Percentiles rank a stretch among this genome's conserved stretches.
phyloP scores from a whole-genome alignment of 2,329 filamentous ascomycete genomes.

The Colletotrichum truncatum region DNA sequence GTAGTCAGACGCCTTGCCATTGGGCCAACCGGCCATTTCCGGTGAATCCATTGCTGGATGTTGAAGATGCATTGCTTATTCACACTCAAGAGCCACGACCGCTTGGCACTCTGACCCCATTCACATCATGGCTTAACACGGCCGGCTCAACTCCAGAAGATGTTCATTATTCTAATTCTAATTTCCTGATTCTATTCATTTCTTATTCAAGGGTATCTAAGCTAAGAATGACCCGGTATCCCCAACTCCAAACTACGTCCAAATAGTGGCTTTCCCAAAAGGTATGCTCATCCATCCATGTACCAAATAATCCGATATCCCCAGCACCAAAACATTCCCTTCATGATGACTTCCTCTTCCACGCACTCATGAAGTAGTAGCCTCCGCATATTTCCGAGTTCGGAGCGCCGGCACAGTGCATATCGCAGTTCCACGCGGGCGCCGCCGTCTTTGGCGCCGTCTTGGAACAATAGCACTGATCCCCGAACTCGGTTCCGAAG shows the following conservation, averaged over 20 bases:
- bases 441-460: neutral
- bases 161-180: neutral
- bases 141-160: no score
- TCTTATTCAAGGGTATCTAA: neutral
- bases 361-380: slow-evolving; percentile 13
- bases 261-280: neutral
- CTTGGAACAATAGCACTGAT: slow-evolving; percentile 14
- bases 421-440: slow-evolving; percentile 19
- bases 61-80: neutral
- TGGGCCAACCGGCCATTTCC: slow-evolving; percentile 41
- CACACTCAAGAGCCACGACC: neutral
- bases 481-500: slow-evolving; percentile 12
- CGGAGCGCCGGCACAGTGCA: slow-evolving; percentile 14
- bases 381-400: slow-evolving; percentile 19
- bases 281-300: neutral
- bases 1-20: slow-evolving; percentile 55
- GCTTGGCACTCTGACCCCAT: neutral
- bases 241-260: neutral
- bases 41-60: neutral
- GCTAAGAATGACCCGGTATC: neutral
- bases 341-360: slow-evolving; percentile 7
- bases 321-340: no score
- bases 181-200: neutral
- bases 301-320: neutral
- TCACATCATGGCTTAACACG: no score